Evolutionary conservation across 768 basidiomycete genomes (phyloP), one percentile per base, ranked within the genome.

Genomic region (Tulasnella sp.): DNA sequence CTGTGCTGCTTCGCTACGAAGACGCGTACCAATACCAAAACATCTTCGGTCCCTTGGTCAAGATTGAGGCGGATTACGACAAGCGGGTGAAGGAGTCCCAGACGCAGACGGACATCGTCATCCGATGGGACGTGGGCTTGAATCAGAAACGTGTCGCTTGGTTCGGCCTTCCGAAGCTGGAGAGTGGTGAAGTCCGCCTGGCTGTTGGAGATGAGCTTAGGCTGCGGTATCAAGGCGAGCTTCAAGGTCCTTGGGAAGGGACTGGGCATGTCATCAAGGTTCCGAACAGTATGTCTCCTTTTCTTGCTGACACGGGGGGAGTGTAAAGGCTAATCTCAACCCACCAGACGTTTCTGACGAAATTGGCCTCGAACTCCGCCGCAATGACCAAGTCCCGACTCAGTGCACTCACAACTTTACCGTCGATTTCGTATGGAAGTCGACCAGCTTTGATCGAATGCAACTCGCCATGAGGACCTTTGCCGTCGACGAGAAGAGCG

Each of bases 1-100:
- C 93, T 9, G 93, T 99, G 81, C 84, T 97, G 34, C 86, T 94
- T 77, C 92, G 92, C 81, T 86, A 77, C 80, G 97, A 99, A 84
- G 98, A 99, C 85, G 98, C 98, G 71, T 99, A 99, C 84, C 98
- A 99, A 83, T 99, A 99, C 85, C 98, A 99, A 87, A 99, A 99
- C 84, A 99, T 99, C 78, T 97, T 99, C 83, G 98, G 98, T 6
- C 98, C 98, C 21, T 90, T 99, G 71, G 98, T 99, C 85, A 99
- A 99, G 87, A 99, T 99, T 82, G 98, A 99, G 84, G 98, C 98
- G 2, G 98, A 99, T 86, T 99, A 98, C 83, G 98, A 99, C 84
- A 98, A 98, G 87, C 90, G 92, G 77, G 89, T 99, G 83, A 99
- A 99, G 86, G 98, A 99, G 85, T 95, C 95, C 80, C 98, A 99